phyloP scores from a whole-genome alignment of 192 early-diverging fungal species.

The Podila epigama region DNA sequence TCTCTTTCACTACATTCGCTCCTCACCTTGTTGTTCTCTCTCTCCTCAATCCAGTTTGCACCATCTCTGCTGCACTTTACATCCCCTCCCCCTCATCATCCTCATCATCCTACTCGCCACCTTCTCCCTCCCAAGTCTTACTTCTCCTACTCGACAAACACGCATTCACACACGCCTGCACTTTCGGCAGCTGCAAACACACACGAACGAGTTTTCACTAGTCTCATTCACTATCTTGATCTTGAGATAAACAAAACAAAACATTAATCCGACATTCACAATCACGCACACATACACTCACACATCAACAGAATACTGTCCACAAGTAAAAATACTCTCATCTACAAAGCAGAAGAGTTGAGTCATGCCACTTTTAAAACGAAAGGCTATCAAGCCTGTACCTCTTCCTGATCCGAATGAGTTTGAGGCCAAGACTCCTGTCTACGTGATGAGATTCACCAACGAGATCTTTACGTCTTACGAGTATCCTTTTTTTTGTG shows the following conservation, averaged over 20 bases:
- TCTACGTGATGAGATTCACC: constrained; percentile 62
- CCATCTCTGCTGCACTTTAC: background rate
- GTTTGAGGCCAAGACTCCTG: constrained; percentile 50
- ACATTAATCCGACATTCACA: too few relatives aligned
- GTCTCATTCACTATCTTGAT: too few relatives aligned
- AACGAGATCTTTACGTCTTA: constrained; percentile 67
- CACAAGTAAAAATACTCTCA: background rate
- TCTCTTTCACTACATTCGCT: background rate
- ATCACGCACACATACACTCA: too few relatives aligned
- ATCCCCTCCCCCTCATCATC: background rate
- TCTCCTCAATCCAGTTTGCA: background rate
- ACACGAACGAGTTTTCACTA: too few relatives aligned
- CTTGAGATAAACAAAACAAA: too few relatives aligned
- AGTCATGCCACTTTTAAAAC: constrained; percentile 40
- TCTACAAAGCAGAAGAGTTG: background rate
- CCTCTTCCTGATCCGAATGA: constrained; percentile 30
- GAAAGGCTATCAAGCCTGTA: constrained; percentile 47
- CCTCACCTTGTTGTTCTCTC: background rate
- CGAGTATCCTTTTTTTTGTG: constrained; percentile 58
- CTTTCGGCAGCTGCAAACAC: background rate
- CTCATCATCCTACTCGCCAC: background rate
- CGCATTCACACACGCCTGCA: too few relatives aligned
- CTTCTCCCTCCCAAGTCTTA: background rate
- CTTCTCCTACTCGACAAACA: too few relatives aligned
- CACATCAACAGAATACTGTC: background rate